These are phyloP conservation scores for Penicillium silybi DNA, from an alignment of 495 filamentous ascomycete species.

Conservation along the genomic window DNA sequence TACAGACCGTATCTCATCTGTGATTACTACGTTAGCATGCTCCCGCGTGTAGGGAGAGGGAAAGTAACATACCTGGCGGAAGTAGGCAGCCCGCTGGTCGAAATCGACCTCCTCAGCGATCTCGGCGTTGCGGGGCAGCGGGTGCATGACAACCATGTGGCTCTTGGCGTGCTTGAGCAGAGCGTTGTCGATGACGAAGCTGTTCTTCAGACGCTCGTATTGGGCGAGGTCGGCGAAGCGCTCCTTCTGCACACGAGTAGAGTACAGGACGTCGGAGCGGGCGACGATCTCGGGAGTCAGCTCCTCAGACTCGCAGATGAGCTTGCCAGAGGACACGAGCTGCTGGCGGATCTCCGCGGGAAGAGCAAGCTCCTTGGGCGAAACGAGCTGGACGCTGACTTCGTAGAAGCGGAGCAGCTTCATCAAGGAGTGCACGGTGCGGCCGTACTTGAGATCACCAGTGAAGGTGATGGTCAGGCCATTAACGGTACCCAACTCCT, in stretches of 20 bases:
- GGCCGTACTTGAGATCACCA: slow-evolving; percentile 87
- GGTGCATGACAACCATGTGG: slow-evolving; percentile 92
- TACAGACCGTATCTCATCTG: slow-evolving; percentile 98
- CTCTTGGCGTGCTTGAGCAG: slow-evolving; percentile 89
- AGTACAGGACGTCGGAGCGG: slow-evolving; percentile 86
- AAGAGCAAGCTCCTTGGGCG: slow-evolving; percentile 72
- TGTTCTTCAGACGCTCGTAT: slow-evolving; percentile 83
- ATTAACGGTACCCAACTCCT: slow-evolving; percentile 92
- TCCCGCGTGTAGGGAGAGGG: slow-evolving; percentile 1
- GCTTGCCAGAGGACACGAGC: slow-evolving; percentile 67
- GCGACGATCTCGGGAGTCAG: slow-evolving; percentile 83
- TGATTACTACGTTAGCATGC: slow-evolving; percentile 36
- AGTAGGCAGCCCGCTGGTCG: slow-evolving; percentile 95
- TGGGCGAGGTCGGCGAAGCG: slow-evolving; percentile 73
- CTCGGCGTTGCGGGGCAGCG: slow-evolving; percentile 87
- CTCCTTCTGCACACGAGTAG: slow-evolving; percentile 94
- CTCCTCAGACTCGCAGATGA: slow-evolving; percentile 66
- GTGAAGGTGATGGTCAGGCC: slow-evolving; percentile 93
- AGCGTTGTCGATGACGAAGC: slow-evolving; percentile 81
- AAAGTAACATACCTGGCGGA: slow-evolving; percentile 80
- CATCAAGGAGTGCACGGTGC: slow-evolving; percentile 90
- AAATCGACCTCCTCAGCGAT: slow-evolving; percentile 94
- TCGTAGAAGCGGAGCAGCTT: slow-evolving; percentile 93
- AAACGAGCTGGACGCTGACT: slow-evolving; percentile 86
- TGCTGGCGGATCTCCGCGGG: slow-evolving; percentile 68